These are phyloP conservation scores for Smallanthus sonchifolius DNA, from an alignment of 129 eudicot genomes.

Conservation along the genomic window DNA sequence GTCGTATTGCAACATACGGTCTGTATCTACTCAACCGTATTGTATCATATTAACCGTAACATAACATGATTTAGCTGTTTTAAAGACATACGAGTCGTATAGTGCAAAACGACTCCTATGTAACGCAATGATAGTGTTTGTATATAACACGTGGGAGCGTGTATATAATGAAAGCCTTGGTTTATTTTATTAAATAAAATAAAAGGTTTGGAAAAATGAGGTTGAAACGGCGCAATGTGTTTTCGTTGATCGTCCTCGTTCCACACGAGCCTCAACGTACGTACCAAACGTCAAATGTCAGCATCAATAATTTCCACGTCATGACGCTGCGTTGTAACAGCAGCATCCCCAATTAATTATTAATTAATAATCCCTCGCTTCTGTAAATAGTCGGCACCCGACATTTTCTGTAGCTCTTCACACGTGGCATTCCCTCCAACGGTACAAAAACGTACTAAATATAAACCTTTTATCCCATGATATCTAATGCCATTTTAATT, in stretches of 20 bases:
- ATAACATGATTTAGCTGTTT: too few species aligned
- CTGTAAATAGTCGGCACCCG: slow-evolving; percentile 44
- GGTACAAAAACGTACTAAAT: background rate
- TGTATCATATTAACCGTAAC: too few species aligned
- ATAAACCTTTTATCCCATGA: background rate
- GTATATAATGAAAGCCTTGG: too few species aligned
- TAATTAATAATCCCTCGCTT: background rate
- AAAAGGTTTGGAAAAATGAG: background rate
- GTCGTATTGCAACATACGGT: too few species aligned
- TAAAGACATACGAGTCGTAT: too few species aligned
- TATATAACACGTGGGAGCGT: too few species aligned
- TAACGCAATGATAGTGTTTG: too few species aligned
- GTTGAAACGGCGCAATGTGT: too few species aligned
- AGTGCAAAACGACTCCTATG: too few species aligned
- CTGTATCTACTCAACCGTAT: too few species aligned
- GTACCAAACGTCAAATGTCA: slow-evolving; percentile 24
- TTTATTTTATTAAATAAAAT: too few species aligned
- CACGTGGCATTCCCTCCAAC: slow-evolving; percentile 28
- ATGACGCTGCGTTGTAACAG: background rate
- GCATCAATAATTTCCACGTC: slow-evolving; percentile 4
- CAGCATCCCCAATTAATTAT: background rate
- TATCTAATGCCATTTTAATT: background rate
- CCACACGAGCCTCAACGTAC: slow-evolving; percentile 43
- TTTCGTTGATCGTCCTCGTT: slow-evolving; percentile 31
- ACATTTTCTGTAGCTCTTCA: slow-evolving; percentile 16